Evolutionary conservation across 2,329 filamentous ascomycete species (phyloP), one percentile per base, ranked within the genome.

Genomic region (Fusarium siculi): DNA sequence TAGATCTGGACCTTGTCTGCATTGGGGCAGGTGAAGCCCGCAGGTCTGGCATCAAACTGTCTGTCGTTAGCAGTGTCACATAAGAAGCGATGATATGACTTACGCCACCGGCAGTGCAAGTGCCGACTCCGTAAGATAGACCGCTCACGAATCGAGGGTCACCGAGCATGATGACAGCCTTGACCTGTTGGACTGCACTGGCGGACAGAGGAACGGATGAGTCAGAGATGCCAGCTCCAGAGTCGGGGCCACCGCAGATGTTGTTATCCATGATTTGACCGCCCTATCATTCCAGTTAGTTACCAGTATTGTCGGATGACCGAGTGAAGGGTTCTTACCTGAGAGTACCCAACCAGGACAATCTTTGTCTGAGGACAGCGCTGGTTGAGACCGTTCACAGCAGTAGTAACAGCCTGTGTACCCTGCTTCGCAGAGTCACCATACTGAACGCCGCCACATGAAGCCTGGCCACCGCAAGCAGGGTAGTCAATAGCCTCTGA

Each of bases 141-240:
- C 89, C 89, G 10, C 81, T 79, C 12, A 85, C 82, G 74, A 88
- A 88, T 65, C 89, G 85, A 7, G 91, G 91, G 75, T 91, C 87
- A 11, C 90, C 91, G 86, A 92, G 88, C 78, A 91, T 88, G 73
- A 92, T 91, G 19, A 87, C 89, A 0, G 88, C 91, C 80, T 90
- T 91, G 74, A 92, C 87, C 77, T 86, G 86, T 7, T 80, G 81
- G 12, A 90, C 80, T 7, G 89, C 87, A 10, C 81, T 83, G 0
- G 84, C 81, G 5, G 82, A 83, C 9, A 88, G 79, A 4, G 81
- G 81, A 2, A 85, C 81, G 0, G 83, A 81, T 4, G 85, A 84
- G 52, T 83, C 83, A 2, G 82, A 79, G 67, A 84, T 84, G 32
- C 85, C 84, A 54, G 85, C 79, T 25, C 84, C 85, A 1, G 82